Evolutionary conservation across 176 grass and related monocot species (phyloP).

Genomic region (Aegilops bicornis): DNA sequence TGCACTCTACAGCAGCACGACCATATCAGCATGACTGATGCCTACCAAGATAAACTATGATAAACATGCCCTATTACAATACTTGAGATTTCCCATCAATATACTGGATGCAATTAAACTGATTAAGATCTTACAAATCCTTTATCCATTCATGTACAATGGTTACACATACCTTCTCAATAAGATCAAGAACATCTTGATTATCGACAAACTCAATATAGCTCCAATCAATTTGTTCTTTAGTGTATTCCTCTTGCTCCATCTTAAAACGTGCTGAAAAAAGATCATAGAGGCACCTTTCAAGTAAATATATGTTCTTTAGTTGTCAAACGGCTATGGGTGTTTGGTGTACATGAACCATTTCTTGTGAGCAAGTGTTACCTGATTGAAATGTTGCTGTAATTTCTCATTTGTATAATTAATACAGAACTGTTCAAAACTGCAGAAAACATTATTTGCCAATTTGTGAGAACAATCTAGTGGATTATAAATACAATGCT

Average conservation of each 20-base stretch:
- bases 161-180: conserved; percentile 77
- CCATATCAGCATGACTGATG: not conserved
- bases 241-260: conserved; percentile 99
- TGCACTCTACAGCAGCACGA: not conserved
- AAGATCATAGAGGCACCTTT: conserved; percentile 34
- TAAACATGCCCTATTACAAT: not conserved
- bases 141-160: not conserved
- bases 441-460: conserved; percentile 39
- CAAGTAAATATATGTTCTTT: conserved; percentile 31
- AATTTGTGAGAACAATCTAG: conserved; percentile 3
- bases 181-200: conserved; percentile 99
- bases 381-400: conserved; percentile 99
- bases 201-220: conserved; percentile 99
- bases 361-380: conserved; percentile 45
- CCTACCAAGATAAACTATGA: not conserved
- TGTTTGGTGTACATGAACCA: conserved; percentile 23
- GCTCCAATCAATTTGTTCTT: conserved; percentile 99
- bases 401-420: conserved; percentile 99
- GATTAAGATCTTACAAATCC: conserved; percentile 3
- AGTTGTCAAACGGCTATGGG: conserved; percentile 20
- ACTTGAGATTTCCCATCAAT: not conserved
- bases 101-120: conserved; percentile 7
- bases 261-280: conserved; percentile 99
- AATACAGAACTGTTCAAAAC: conserved; percentile 99
- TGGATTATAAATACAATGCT: conserved; percentile 13